These are phyloP conservation scores for Inonotus obliquus DNA, from an alignment of 1,284 basidiomycete genomes.

Conservation along the genomic window DNA sequence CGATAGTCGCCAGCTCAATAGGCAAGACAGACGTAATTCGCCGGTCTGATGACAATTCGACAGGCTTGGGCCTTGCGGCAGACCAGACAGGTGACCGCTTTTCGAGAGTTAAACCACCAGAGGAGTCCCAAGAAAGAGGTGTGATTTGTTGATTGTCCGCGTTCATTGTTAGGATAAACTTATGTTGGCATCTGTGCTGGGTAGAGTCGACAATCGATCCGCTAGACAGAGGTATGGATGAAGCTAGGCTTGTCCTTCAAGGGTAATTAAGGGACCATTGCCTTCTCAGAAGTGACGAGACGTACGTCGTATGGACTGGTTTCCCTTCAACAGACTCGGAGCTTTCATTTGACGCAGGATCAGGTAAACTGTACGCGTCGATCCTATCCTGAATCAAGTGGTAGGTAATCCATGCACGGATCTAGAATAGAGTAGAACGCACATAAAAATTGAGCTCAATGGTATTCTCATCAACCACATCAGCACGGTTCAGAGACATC, in stretches of 20 bases:
- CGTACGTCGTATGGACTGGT: conserved; percentile 10
- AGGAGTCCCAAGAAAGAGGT: neutral
- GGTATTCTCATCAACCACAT: neutral
- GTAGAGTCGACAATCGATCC: neutral
- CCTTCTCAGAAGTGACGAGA: too few relatives aligned
- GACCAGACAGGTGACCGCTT: conserved; percentile 6
- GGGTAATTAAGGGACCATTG: neutral
- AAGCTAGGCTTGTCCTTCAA: conserved; percentile 5
- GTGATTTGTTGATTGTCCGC: neutral
- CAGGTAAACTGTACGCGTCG: conserved; percentile 10
- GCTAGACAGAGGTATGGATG: neutral
- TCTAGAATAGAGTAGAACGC: neutral
- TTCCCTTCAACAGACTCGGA: neutral
- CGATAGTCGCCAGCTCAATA: conserved; percentile 47
- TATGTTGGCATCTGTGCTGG: neutral
- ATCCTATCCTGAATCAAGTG: conserved; percentile 1
- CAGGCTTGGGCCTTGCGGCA: neutral
- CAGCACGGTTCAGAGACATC: neutral
- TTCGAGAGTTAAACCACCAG: neutral
- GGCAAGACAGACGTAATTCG: conserved; percentile 49
- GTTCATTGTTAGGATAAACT: neutral
- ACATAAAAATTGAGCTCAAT: conserved; percentile 2
- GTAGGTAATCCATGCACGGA: neutral
- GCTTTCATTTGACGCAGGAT: conserved; percentile 1
- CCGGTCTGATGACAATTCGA: neutral